Evolutionary conservation across 331 rosid genomes (phyloP).

Genomic region (Telfairia occidentalis): DNA sequence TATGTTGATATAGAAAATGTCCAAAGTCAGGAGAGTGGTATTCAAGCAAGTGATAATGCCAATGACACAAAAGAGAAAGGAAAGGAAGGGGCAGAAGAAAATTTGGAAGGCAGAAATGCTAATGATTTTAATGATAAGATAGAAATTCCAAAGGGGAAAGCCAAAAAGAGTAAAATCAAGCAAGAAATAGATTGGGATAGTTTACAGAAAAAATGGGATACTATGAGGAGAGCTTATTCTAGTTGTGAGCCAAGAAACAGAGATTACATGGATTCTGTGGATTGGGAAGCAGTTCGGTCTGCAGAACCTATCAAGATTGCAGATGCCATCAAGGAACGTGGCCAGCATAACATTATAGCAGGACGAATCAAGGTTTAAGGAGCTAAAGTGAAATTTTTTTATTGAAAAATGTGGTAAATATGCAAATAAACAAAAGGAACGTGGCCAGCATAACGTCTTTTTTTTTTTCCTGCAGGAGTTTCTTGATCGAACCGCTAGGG

Average conservation of each 20-base stretch:
- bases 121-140: constrained; percentile 12
- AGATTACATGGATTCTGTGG: constrained; percentile 65
- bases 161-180: constrained; percentile 32
- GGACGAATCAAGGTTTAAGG: constrained; percentile 60
- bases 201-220: constrained; percentile 47
- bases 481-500: constrained; percentile 21
- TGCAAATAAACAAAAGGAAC: neutral
- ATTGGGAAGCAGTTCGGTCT: constrained; percentile 85
- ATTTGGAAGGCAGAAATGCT: neutral
- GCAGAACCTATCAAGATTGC: constrained; percentile 69
- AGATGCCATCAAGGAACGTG: constrained; percentile 70
- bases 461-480: constrained; percentile 31
- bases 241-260: constrained; percentile 34
- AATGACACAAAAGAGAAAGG: neutral
- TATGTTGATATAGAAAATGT: constrained; percentile 22
- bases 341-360: constrained; percentile 86
- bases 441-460: too few species aligned
- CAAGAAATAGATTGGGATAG: constrained; percentile 53
- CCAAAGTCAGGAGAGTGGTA: constrained; percentile 22
- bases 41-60: constrained; percentile 6
- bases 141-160: constrained; percentile 23
- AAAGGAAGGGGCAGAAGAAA: neutral
- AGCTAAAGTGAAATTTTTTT: neutral
- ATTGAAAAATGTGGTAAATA: neutral
- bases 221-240: constrained; percentile 25